phyloP scores from a whole-genome alignment of 148 eudicot genomes.

The Vaccinium myrtillus region DNA sequence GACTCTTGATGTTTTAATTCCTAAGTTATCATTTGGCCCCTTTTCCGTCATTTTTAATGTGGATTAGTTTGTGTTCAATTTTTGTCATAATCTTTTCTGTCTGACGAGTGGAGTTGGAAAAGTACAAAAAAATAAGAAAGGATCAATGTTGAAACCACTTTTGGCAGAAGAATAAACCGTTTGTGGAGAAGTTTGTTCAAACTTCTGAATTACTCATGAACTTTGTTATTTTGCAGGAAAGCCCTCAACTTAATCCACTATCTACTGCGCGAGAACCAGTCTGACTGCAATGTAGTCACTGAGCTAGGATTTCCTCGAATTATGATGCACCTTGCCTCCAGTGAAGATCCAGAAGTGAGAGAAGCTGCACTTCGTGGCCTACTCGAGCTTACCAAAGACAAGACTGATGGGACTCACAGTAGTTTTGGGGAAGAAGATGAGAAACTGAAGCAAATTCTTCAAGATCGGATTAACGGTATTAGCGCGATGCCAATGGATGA shows the following conservation, averaged over 20 bases:
- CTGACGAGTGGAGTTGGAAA: background rate
- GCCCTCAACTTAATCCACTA: constrained; percentile 86
- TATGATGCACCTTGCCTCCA: constrained; percentile 77
- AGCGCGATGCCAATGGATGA: constrained; percentile 76
- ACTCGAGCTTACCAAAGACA: constrained; percentile 60
- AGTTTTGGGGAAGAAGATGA: constrained; percentile 48
- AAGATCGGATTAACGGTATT: constrained; percentile 62
- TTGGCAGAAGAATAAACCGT: background rate
- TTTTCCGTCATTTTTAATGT: background rate
- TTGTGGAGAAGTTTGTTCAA: background rate
- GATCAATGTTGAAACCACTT: background rate
- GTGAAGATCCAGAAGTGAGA: constrained; percentile 67
- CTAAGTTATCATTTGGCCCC: background rate
- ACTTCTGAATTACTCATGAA: background rate
- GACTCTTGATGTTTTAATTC: background rate
- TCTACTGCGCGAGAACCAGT: constrained; percentile 58
- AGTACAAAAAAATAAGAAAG: background rate
- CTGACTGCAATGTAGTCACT: constrained; percentile 48
- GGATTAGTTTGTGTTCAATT: background rate
- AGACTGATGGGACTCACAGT: constrained; percentile 19
- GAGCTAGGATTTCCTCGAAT: constrained; percentile 84
- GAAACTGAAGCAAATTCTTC: constrained; percentile 65
- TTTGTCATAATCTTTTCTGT: background rate
- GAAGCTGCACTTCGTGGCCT: constrained; percentile 82
- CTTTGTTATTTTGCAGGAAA: constrained; percentile 58